Conservation (phyloP, 1,139 yeast species). For the Dujonia santamariae region DNA sequence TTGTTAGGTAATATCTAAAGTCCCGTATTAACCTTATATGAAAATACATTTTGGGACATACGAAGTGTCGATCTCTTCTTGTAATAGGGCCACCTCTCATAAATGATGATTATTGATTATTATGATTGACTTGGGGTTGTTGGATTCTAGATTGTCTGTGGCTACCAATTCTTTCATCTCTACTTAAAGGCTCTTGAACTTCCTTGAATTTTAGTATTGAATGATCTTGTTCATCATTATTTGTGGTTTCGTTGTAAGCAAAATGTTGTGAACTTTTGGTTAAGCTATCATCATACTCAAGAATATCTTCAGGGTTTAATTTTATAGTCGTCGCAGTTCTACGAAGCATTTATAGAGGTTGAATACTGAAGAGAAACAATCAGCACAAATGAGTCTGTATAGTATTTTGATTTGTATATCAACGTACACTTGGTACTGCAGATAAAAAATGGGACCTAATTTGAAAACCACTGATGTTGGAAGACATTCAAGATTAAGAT, state of each 20-base stretch:
- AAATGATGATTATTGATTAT: no score
- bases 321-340: conserved; percentile 63
- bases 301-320: conserved; percentile 63
- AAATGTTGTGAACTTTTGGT: conserved; percentile 1
- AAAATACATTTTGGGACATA: no score
- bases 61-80: no score
- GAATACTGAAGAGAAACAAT: neutral
- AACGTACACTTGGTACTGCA: no score
- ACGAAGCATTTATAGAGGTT: conserved; percentile 44
- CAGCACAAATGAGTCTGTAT: neutral
- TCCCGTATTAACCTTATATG: no score
- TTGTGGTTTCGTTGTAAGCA: conserved; percentile 2
- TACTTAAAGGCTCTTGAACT: neutral
- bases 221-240: conserved; percentile 8
- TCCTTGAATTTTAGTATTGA: conserved; percentile 6
- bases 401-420: neutral
- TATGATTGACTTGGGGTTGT: neutral
- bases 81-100: no score
- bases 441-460: neutral
- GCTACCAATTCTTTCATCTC: conserved; percentile 7
- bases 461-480: no score
- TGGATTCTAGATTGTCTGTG: conserved; percentile 2
- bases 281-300: conserved; percentile 52
- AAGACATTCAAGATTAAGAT: no score
- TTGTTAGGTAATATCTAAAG: no score